Percentiles rank a stretch among this genome's conserved stretches.
Evolutionary conservation across 2,329 filamentous ascomycete genomes (phyloP).

Genomic region (Aspergillus eucalypticola): DNA sequence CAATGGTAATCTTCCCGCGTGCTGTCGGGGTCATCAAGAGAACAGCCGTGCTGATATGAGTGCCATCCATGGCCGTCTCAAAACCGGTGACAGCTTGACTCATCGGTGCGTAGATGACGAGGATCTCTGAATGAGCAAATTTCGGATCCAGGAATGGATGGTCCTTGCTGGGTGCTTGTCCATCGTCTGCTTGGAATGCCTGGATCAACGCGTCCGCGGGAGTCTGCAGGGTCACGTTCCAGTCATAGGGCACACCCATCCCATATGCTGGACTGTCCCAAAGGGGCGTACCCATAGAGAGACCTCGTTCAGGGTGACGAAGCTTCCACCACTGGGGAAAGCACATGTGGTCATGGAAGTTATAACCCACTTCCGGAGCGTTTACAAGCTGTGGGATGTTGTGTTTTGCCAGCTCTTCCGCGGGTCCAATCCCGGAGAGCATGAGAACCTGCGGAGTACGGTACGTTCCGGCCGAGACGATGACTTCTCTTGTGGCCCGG

Average conservation of each 20-base stretch:
- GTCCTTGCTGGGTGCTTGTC: not conserved
- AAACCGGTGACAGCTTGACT: slow-evolving; percentile 14
- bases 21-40: slow-evolving; percentile 25
- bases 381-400: slow-evolving; percentile 30
- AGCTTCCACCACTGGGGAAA: slow-evolving; percentile 25
- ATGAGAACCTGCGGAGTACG: slow-evolving; percentile 37
- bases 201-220: not conserved
- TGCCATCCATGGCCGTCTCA: slow-evolving; percentile 22
- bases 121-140: too few species aligned
- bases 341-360: slow-evolving; percentile 32
- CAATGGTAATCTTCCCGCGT: slow-evolving; percentile 21
- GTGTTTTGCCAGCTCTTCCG: slow-evolving; percentile 30
- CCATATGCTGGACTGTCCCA: slow-evolving; percentile 41
- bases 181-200: slow-evolving; percentile 9
- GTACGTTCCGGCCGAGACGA: slow-evolving; percentile 35
- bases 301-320: not conserved
- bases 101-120: slow-evolving; percentile 28
- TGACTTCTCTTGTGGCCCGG: slow-evolving; percentile 33
- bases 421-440: slow-evolving; percentile 38
- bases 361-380: slow-evolving; percentile 25
- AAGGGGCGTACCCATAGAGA: slow-evolving; percentile 20
- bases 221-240: slow-evolving; percentile 28
- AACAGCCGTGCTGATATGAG: slow-evolving; percentile 24
- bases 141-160: too few species aligned
- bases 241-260: slow-evolving; percentile 41